Base-by-base conservation (phyloP, 805 yeast species). In the Candida nemodendra region DNA sequence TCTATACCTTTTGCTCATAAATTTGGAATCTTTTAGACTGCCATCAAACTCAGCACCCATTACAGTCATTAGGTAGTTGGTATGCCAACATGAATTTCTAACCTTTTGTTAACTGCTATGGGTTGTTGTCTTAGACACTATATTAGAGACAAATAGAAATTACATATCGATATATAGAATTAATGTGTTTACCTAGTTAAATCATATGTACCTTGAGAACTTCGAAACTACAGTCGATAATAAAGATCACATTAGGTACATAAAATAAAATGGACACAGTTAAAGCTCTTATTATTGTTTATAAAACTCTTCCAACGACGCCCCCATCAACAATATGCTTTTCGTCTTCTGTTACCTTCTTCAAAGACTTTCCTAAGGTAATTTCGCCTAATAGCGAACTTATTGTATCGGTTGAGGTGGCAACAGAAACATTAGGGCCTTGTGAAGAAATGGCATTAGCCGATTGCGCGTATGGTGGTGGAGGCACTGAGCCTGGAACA, bases 311-410 rank as follows among this genome's bases (percentile, higher is more conserved):
- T 12, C 84, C 84, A 15, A 71, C 79, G 7, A 58, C 53, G 9
- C 70, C 67, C 11, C 73, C 69, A 30, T 67, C 71, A 11, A 71
- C 63, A 31, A 74, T 64, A 29, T 68, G 69, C 49, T 74, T 69
- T 38, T 74, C 69, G 22, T 61, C 57, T 4, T 72, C 74, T 36
- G 66, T 65, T 3, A 80, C 84, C 48, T 66, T 76, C 42, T 64
- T 71, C 54, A 80, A 67, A 2, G 67, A 34, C 26, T 59, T 67
- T 3, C 87, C 87, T 1, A 71, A 63, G 9, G 65, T 64, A 36
- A 80, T 80, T 54, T 80, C 79, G 3, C 81, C 79, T 36, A 81
- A 62, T 18, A 81, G 57, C 29, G 68, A 62, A 18, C 58, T 58
- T 17, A 65, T 59, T 11, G 60, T 37, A 16, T 57, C 48, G n/a